Evolutionary conservation across 495 filamentous ascomycete species (phyloP), one percentile per base, ranked within the genome.

Genomic region (Tuber melanosporum): DNA sequence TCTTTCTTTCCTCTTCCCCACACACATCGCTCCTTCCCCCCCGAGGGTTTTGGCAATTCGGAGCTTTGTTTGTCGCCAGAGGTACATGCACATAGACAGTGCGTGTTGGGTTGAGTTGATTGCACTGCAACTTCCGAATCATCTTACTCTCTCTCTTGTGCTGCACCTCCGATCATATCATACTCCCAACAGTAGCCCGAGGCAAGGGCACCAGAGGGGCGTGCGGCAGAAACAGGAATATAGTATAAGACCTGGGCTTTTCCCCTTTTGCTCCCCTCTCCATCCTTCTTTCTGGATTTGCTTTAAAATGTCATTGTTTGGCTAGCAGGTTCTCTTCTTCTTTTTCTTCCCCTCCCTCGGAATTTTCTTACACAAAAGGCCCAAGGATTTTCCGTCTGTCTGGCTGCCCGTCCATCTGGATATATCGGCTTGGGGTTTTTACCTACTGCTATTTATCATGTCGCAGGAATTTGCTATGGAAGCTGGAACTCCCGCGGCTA

Each of bases 391-490:
- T 57, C n/a, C 7, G 20, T 52, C 20, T 22, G 47, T 52, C 22
- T 52, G 47, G 8, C 22, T 7, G 7, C 7, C 6, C n/a, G 20
- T 1, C 14, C 22, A 8, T 22, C 47, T 19, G 47, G 4, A 41
- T 41, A 41, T 41, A 41, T 2, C 39, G 39, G 39, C 22, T 71
- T 32, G 36, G 36, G 70, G n/a, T 26, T 70, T n/a, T 19, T 42
- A 42, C 71, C 22, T 46, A 22, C n/a, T 15, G 36, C 39, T 32
- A 14, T 22, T 26, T 5, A 26, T 45, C 32, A 81, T 81, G 80
- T 82, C 80, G 26, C 73, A 81, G 22, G 73, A 74, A 22, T 57
- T 46, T 74, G 39, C 41, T 41, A 36, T 66, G 44, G 73, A 62
- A 66, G 39, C 41, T 36, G 14, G 39, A 74, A n/a, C 46, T 26